Percentiles rank a stretch among this genome's conserved stretches.
Evolutionary conservation across 345 rosid genomes (phyloP).

Genomic region (Eucalyptus sp.): DNA sequence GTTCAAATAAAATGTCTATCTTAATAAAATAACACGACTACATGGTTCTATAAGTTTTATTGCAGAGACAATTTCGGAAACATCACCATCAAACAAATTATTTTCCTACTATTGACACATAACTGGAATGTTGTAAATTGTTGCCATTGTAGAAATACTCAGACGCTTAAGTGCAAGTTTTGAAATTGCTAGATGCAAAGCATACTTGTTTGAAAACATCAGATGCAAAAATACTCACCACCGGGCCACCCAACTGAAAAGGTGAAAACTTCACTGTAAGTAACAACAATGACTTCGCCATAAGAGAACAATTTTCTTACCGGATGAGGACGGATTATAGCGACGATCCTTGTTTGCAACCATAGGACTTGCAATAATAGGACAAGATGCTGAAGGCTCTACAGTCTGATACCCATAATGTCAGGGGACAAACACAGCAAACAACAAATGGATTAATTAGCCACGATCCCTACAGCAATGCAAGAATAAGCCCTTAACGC

Average conservation of each 20-base stretch:
- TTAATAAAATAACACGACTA: background rate
- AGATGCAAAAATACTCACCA: background rate
- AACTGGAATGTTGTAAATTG: background rate
- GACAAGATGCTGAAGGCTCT: constrained; percentile 37
- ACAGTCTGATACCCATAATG: constrained; percentile 28
- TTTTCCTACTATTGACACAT: background rate
- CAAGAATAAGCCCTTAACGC: background rate
- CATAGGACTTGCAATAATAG: background rate
- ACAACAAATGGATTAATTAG: background rate
- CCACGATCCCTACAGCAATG: background rate
- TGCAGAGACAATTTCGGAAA: background rate
- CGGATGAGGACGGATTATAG: constrained; percentile 18
- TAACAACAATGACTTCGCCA: background rate
- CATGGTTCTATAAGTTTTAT: background rate
- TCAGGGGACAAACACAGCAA: background rate
- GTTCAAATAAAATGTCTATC: background rate
- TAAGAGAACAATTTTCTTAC: constrained; percentile 2
- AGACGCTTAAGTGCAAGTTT: background rate
- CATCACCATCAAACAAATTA: background rate
- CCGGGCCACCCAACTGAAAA: background rate
- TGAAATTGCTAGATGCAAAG: background rate
- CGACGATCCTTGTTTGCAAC: constrained; percentile 22
- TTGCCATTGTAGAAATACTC: background rate
- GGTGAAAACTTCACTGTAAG: background rate
- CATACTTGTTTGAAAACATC: background rate